Conservation (phyloP, 306 rosid genomes). For the Phaseolus lunatus region DNA sequence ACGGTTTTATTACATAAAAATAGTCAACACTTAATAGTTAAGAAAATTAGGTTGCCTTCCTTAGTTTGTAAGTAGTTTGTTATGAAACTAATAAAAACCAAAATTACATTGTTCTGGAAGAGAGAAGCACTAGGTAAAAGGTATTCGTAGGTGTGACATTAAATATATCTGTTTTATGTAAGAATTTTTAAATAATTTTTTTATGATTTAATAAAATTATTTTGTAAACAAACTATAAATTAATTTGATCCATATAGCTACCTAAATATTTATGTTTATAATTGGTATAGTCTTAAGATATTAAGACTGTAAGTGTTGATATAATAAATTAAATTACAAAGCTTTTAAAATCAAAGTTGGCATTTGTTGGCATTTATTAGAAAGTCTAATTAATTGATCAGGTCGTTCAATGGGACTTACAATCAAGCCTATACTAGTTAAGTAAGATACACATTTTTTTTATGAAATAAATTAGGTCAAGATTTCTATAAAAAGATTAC, state of each 20-base stretch:
- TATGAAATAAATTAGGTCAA: not conserved
- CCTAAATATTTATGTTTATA: not conserved
- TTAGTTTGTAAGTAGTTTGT: constrained; percentile 5
- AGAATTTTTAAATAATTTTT: no score
- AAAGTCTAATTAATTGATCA: not conserved
- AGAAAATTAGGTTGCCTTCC: not conserved
- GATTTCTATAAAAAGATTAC: not conserved
- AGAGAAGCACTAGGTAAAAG: not conserved
- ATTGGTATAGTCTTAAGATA: not conserved
- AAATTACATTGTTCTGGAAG: not conserved
- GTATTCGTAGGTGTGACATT: not conserved
- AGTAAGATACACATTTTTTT: not conserved
- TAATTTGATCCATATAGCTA: no score
- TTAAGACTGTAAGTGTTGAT: no score
- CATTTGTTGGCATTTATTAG: not conserved
- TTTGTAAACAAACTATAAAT: no score
- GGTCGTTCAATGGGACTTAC: not conserved
- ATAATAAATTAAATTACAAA: not conserved
- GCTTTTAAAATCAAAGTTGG: constrained; percentile 1
- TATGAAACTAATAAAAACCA: no score
- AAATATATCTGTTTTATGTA: not conserved
- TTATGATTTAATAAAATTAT: no score
- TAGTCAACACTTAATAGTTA: not conserved
- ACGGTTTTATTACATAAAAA: not conserved
- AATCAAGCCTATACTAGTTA: not conserved